Evolutionary conservation across 2,329 filamentous ascomycete genomes (phyloP).

Genomic region (Malbranchea zuffiana): DNA sequence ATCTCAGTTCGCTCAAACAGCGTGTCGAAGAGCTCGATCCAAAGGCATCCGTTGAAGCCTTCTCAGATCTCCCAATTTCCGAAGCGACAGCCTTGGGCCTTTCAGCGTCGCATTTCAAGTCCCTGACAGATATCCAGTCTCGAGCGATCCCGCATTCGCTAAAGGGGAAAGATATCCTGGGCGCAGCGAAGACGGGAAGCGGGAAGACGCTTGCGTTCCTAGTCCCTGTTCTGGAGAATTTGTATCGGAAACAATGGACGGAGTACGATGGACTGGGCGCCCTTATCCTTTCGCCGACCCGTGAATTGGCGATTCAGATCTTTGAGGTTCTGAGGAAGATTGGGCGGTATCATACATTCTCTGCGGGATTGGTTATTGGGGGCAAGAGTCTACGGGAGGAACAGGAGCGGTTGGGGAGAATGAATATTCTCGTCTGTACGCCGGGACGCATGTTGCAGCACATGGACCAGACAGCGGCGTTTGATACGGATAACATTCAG

Average conservation of each 20-base stretch:
- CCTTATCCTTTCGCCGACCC: constrained; percentile 83
- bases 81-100: constrained; percentile 68
- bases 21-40: constrained; percentile 37
- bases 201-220: constrained; percentile 93
- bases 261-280: constrained; percentile 85
- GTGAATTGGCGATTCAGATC: constrained; percentile 91
- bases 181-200: constrained; percentile 88
- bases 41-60: constrained; percentile 49
- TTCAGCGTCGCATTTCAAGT: constrained; percentile 76
- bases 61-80: constrained; percentile 78
- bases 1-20: constrained; percentile 32
- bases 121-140: constrained; percentile 81
- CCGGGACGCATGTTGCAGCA: constrained; percentile 93
- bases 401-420: constrained; percentile 68
- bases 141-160: constrained; percentile 80
- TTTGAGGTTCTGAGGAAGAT: constrained; percentile 89
- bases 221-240: constrained; percentile 80
- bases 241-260: constrained; percentile 81
- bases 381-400: constrained; percentile 85
- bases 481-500: constrained; percentile 83
- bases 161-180: constrained; percentile 77
- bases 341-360: constrained; percentile 78
- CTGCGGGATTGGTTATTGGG: constrained; percentile 84
- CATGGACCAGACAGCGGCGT: constrained; percentile 80
- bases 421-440: constrained; percentile 96